Conservation (phyloP, 2,329 filamentous ascomycete species). For the Neophaeococcomyces mojaviensis region DNA sequence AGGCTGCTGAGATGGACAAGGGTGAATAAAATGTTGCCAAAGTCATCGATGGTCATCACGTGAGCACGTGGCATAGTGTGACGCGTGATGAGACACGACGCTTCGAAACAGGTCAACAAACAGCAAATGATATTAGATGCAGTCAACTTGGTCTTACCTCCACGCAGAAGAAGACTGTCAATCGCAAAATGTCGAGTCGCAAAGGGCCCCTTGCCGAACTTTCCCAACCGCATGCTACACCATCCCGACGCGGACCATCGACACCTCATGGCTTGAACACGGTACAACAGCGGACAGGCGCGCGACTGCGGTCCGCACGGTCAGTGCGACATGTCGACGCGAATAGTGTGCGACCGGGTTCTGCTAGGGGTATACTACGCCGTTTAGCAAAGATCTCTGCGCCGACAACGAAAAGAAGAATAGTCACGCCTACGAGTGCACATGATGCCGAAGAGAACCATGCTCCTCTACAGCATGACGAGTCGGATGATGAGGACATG, state of each 20-base stretch:
- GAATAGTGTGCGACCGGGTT: constrained; percentile 45
- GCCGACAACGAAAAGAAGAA: constrained; percentile 38
- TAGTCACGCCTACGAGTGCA: constrained; percentile 39
- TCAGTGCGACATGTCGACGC: constrained; percentile 35
- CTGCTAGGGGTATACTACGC: constrained; percentile 47
- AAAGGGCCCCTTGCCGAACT: constrained; percentile 13
- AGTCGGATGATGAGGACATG: constrained; percentile 31
- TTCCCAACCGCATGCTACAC: constrained; percentile 16
- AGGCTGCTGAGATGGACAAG: no score
- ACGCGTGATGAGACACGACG: not conserved
- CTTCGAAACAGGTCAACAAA: no score
- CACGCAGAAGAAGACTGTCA: not conserved
- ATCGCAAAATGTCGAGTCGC: constrained; percentile 16
- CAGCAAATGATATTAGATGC: no score
- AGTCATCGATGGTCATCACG: no score
- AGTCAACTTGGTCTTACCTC: not conserved
- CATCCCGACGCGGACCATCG: constrained; percentile 37
- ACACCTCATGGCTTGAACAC: constrained; percentile 51
- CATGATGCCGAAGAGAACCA: constrained; percentile 24
- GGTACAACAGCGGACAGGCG: constrained; percentile 40
- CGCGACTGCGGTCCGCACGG: constrained; percentile 43
- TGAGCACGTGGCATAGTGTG: constrained; percentile 5
- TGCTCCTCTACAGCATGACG: constrained; percentile 6
- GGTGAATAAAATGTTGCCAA: no score
- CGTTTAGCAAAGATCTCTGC: constrained; percentile 49